phyloP scores from a whole-genome alignment of 352 stramenopile genomes.

The Phytopythium mirpurense region DNA sequence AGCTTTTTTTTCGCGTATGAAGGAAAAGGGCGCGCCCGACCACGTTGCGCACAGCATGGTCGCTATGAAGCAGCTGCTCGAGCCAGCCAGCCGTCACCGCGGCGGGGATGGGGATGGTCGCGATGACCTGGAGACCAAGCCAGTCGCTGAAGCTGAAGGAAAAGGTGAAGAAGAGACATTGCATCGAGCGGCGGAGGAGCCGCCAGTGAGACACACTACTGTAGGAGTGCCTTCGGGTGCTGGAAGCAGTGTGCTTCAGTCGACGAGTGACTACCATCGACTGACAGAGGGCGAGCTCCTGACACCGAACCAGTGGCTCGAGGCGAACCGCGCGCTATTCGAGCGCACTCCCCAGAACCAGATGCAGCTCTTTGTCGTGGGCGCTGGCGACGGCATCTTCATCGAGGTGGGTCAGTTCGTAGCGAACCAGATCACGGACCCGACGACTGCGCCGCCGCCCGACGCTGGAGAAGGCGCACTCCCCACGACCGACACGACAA shows the following conservation, averaged over 20 bases:
- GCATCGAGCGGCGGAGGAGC: too few relatives aligned
- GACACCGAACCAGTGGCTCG: constrained; percentile 43
- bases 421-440: constrained; percentile 52
- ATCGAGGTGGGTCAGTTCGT: constrained; percentile 61
- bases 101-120: background rate
- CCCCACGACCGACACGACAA: constrained; percentile 23
- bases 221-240: background rate
- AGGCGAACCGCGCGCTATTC: constrained; percentile 30
- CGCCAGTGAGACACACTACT: constrained; percentile 6
- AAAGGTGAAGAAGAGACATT: constrained; percentile 11
- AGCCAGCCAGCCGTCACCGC: constrained; percentile 7
- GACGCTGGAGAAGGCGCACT: constrained; percentile 45
- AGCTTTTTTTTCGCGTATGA: constrained; percentile 35
- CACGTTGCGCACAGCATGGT: constrained; percentile 49
- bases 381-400: constrained; percentile 63
- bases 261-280: constrained; percentile 43
- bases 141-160: background rate
- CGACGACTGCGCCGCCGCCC: constrained; percentile 17
- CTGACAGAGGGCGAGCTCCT: constrained; percentile 42
- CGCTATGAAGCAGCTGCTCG: constrained; percentile 46
- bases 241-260: constrained; percentile 24
- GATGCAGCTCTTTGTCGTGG: constrained; percentile 79
- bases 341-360: constrained; percentile 48
- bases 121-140: background rate
- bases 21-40: constrained; percentile 41